Base-by-base conservation (phyloP, 1,284 basidiomycete species). In the Trametes hirsuta region DNA sequence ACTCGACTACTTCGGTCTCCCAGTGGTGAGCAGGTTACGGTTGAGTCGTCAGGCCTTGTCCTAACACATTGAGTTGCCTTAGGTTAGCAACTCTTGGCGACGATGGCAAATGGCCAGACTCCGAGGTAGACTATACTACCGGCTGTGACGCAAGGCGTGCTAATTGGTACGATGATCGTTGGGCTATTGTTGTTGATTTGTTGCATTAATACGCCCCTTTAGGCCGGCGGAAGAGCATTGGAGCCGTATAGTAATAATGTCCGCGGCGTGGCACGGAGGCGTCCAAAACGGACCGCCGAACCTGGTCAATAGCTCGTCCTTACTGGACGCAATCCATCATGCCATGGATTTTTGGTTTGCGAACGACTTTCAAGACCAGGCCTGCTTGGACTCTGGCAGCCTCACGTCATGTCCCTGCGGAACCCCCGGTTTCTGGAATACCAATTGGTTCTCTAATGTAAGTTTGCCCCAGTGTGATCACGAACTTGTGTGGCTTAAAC, bases 311-410 rank as follows among this genome's bases (percentile, higher is more conserved):
- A 72, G 77, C 62, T 51, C 76, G 1, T 59, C 69, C 0, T 62
- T 86, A 6, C 75, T 79, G 21, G 57, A 68, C 6, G 75, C 79
- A 1, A 82, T 84, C 12, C 77, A 76, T 12, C 67, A 69, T 3
- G 86, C 82, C 0, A 84, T 89, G 81, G 75, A 83, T 60, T 89
- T 78, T 64, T 90, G 87, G 87, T 88, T 88, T 63, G 67, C 66
- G 5, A 82, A 82, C 55, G 87, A 89, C 70, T 87, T 84, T 67
- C 80, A 78, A 4, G 75, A 77, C 39, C 65, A 72, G 4, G 78
- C 74, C 15, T 90, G 87, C 68, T 70, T 88, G 22, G 81, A 82
- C 56, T 70, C 70, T 3, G 85, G 85, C 0, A 84, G 85, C 0
- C 74, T 71, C 2, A 54, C 67, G 12, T 60, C 71, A 9, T 87